Base-by-base conservation (phyloP, 768 basidiomycete species). In the Suillus paluster region DNA sequence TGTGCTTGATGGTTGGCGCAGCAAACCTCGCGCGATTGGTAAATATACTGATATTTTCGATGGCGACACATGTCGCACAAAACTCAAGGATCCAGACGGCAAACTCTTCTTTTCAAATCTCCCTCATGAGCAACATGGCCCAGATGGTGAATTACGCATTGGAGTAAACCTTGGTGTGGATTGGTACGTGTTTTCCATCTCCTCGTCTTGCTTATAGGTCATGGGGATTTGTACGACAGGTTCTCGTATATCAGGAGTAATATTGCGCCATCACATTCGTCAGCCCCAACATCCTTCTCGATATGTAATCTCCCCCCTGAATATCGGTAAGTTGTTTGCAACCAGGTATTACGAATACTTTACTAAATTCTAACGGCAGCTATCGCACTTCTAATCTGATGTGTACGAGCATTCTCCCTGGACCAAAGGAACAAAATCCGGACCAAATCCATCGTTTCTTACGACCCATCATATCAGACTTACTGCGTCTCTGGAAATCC, bases 191-290 rank as follows among this genome's bases (percentile, higher is more conserved):
- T 30, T 6, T 30, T 30, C n/a, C n/a, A n/a, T n/a, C n/a, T n/a
- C n/a, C n/a, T n/a, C n/a, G n/a, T n/a, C n/a, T n/a, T n/a, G n/a
- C n/a, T n/a, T n/a, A n/a, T n/a, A n/a, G n/a, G n/a, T n/a, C n/a
- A n/a, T n/a, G n/a, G n/a, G n/a, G 30, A 30, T 6, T 30, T 30
- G 3, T 30, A 30, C 30, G 30, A 3, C 30, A 30, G 30, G 76
- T 77, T 78, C 58, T 78, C 75, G 0, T 76, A 78, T 52, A 62
- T 77, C 0, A 68, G 68, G 1, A 75, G 75, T 61, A 70, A 71
- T 12, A 76, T 78, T 49, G 66, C 75, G 1, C 74, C 77, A 2
- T 78, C 75, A 0, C 75, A 79, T 53, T 67, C 75, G 0, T 78
- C 73, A 17, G 68, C 71, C 44, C 76, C 75, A 0, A 75, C 73